Conservation (phyloP, 2,329 filamentous ascomycete genomes). For the Trichoderma pleuroti region DNA sequence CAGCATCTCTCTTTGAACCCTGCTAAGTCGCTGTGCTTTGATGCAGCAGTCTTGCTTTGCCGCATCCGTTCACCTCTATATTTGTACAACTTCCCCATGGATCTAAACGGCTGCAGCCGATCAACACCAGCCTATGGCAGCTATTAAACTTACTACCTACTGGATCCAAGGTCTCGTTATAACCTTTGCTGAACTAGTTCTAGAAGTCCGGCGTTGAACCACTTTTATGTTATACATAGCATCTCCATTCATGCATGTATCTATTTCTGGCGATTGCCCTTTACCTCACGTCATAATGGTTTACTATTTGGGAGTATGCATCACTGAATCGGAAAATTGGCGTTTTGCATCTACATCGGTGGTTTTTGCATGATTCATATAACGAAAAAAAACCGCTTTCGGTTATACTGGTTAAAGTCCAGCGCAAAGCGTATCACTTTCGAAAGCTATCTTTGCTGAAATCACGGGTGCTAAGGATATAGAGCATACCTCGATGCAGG, state of each 20-base stretch:
- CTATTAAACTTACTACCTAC: neutral
- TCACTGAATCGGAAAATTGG: neutral
- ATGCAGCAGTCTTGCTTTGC: neutral
- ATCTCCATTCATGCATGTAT: neutral
- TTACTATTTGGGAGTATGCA: neutral
- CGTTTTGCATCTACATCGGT: neutral
- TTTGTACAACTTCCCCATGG: neutral
- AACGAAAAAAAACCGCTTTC: neutral
- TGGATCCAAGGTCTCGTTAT: neutral
- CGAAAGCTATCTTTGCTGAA: neutral
- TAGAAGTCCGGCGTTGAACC: neutral
- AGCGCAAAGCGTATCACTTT: neutral
- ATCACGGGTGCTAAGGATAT: neutral
- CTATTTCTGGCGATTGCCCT: neutral
- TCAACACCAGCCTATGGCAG: neutral
- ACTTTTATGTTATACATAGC: neutral
- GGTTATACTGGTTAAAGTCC: neutral
- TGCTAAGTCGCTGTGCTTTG: neutral
- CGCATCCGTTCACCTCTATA: neutral
- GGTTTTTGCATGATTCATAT: neutral
- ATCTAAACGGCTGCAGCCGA: neutral
- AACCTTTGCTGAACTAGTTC: neutral
- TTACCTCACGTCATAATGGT: neutral
- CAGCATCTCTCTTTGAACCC: neutral
- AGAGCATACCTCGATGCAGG: neutral